Percentiles rank a stretch among this genome's conserved stretches.
These are phyloP conservation scores for Globisporangium solare DNA, from an alignment of 352 stramenopile genomes.

Conservation along the genomic window DNA sequence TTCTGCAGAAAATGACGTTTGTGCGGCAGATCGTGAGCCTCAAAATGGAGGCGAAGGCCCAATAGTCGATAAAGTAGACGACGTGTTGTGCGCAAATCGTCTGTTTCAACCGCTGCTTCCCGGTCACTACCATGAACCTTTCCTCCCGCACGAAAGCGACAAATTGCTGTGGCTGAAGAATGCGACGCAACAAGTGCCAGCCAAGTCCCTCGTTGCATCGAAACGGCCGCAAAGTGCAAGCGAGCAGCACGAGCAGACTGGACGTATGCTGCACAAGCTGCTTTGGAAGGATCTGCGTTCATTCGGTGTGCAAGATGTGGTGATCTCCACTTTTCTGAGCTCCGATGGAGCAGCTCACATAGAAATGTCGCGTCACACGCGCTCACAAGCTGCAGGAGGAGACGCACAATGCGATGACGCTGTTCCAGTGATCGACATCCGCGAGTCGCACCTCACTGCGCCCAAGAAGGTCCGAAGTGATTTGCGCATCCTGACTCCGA, in stretches of 20 bases:
- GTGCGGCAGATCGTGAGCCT: no score
- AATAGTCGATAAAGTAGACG: no score
- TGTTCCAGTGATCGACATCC: slow-evolving; percentile 11
- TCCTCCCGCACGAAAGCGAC: slow-evolving; percentile 4
- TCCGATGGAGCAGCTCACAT: slow-evolving; percentile 30
- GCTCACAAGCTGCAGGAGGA: no score
- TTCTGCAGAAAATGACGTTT: no score
- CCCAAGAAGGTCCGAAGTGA: slow-evolving; percentile 27
- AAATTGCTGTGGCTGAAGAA: background rate
- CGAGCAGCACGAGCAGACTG: background rate
- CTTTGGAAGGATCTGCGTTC: slow-evolving; percentile 34
- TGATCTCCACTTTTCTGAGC: slow-evolving; percentile 33
- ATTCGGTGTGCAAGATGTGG: slow-evolving; percentile 12
- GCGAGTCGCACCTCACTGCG: slow-evolving; percentile 15
- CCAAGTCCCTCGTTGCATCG: background rate
- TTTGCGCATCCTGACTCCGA: slow-evolving; percentile 25
- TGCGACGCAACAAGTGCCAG: background rate
- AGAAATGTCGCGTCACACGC: background rate
- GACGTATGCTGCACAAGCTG: slow-evolving; percentile 35
- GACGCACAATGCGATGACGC: no score
- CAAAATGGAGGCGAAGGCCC: background rate
- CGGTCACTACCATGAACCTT: slow-evolving; percentile 17
- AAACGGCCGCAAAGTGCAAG: background rate
- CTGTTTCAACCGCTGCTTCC: slow-evolving; percentile 6
- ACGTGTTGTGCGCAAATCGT: background rate